These are phyloP conservation scores for Fusarium graminum DNA, from an alignment of 2,329 filamentous ascomycete species.

Conservation along the genomic window DNA sequence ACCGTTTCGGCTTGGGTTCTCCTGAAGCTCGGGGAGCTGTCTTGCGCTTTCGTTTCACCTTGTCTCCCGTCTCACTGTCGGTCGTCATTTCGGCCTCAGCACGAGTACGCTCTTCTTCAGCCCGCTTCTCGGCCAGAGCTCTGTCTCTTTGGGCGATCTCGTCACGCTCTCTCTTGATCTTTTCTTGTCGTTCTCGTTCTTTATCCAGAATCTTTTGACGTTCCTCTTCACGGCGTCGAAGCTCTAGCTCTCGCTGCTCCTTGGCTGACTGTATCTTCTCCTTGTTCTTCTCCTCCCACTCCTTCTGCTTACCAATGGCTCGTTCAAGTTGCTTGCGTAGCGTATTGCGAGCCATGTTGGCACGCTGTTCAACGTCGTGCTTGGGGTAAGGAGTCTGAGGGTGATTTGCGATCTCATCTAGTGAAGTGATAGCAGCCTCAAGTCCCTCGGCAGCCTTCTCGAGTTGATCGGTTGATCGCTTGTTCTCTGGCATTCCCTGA, in stretches of 20 bases:
- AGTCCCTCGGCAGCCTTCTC: slow-evolving; percentile 83
- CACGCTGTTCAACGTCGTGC: slow-evolving; percentile 90
- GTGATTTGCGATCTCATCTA: slow-evolving; percentile 73
- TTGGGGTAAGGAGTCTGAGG: slow-evolving; percentile 87
- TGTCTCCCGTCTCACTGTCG: slow-evolving; percentile 85
- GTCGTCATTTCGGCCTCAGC: slow-evolving; percentile 82
- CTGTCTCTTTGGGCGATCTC: slow-evolving; percentile 83
- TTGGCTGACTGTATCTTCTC: slow-evolving; percentile 86
- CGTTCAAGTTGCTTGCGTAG: slow-evolving; percentile 92
- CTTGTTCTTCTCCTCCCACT: slow-evolving; percentile 94
- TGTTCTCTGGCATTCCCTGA: slow-evolving; percentile 78
- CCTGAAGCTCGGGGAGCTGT: slow-evolving; percentile 55
- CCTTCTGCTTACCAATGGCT: slow-evolving; percentile 83
- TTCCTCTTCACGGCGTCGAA: slow-evolving; percentile 82
- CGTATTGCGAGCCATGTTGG: slow-evolving; percentile 97
- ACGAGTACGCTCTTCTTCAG: slow-evolving; percentile 52
- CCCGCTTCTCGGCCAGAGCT: slow-evolving; percentile 75
- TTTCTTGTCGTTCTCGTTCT: slow-evolving; percentile 80
- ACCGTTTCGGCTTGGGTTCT: slow-evolving; percentile 62
- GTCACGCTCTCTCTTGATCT: slow-evolving; percentile 87
- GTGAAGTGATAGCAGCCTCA: slow-evolving; percentile 83
- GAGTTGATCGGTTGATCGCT: slow-evolving; percentile 83
- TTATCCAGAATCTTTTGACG: slow-evolving; percentile 75
- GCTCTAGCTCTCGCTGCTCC: slow-evolving; percentile 82
- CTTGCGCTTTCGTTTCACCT: slow-evolving; percentile 82